A percentile compares a stretch with the other conserved stretches of the same genome.
Evolutionary conservation across 2,329 filamentous ascomycete genomes (phyloP).

Genomic region (Colletotrichum lupini): DNA sequence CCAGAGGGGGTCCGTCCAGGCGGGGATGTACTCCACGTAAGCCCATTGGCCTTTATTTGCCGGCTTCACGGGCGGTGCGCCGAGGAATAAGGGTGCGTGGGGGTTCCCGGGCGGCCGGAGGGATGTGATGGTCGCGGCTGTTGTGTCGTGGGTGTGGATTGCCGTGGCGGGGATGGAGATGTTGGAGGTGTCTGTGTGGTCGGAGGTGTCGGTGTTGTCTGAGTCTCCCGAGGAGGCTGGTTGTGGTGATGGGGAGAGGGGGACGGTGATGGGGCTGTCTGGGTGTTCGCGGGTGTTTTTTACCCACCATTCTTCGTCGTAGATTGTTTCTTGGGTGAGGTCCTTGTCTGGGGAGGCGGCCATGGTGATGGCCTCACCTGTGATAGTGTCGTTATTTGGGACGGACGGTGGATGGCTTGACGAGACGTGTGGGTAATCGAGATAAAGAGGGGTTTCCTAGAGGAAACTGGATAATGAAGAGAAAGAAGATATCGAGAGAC

Average conservation of each 20-base stretch:
- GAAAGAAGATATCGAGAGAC: background rate
- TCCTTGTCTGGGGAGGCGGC: background rate
- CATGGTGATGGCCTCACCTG: background rate
- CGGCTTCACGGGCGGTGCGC: constrained; percentile 16
- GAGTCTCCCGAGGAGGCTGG: too few relatives aligned
- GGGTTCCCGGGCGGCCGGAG: background rate
- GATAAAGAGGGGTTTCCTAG: background rate
- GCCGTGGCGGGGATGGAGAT: background rate
- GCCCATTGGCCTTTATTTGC: background rate
- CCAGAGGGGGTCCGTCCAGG: constrained; percentile 44
- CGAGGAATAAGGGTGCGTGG: background rate
- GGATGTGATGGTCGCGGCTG: background rate
- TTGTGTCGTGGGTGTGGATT: background rate
- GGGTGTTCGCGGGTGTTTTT: background rate
- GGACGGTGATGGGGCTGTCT: background rate
- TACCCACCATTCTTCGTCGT: background rate
- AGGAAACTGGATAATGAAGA: background rate
- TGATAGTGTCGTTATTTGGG: background rate
- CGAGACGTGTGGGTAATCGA: too few relatives aligned
- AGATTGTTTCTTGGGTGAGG: background rate
- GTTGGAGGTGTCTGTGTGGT: background rate
- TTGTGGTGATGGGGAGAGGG: too few relatives aligned
- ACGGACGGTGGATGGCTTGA: too few relatives aligned
- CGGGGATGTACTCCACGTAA: constrained; percentile 37
- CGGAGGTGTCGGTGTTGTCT: too few relatives aligned